Evolutionary conservation across 1,139 yeast species (phyloP).

Genomic region (Candida mesenterica): DNA sequence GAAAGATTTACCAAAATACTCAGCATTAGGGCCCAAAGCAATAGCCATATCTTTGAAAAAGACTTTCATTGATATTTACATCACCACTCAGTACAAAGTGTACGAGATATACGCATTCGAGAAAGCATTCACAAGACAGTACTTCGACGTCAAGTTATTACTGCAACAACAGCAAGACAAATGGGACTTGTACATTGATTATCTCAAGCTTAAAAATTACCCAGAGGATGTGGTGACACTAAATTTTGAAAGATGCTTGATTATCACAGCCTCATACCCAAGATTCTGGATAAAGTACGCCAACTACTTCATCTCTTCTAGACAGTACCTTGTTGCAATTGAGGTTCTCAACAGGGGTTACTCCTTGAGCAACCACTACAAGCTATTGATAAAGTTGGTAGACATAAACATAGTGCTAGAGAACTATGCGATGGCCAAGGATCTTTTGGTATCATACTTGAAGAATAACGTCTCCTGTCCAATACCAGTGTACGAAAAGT

Average conservation of each 20-base stretch:
- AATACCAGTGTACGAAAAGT: conserved; percentile 35
- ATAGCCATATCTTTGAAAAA: conserved; percentile 40
- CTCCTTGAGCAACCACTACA: conserved; percentile 22
- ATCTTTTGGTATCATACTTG: conserved; percentile 29
- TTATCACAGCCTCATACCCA: conserved; percentile 52
- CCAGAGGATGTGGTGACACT: conserved; percentile 32
- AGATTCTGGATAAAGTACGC: conserved; percentile 63
- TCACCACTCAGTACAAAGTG: conserved; percentile 59
- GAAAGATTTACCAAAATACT: conserved; percentile 17
- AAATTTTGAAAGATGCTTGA: conserved; percentile 57
- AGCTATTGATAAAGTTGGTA: conserved; percentile 33
- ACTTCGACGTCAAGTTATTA: conserved; percentile 42
- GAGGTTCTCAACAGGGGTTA: conserved; percentile 36
- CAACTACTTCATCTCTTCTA: conserved; percentile 38
- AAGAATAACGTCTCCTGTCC: conserved; percentile 30
- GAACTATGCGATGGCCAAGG: conserved; percentile 36
- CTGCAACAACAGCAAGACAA: conserved; percentile 47
- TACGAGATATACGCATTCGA: conserved; percentile 67
- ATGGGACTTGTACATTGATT: conserved; percentile 65
- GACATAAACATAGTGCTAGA: conserved; percentile 38
- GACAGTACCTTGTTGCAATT: conserved; percentile 33
- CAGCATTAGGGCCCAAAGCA: conserved; percentile 17
- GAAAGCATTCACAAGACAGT: conserved; percentile 50
- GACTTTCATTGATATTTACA: conserved; percentile 50
- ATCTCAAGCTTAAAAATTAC: conserved; percentile 41